Conservation (phyloP, 257 asterid species). For the Marsdenia floribunda region DNA sequence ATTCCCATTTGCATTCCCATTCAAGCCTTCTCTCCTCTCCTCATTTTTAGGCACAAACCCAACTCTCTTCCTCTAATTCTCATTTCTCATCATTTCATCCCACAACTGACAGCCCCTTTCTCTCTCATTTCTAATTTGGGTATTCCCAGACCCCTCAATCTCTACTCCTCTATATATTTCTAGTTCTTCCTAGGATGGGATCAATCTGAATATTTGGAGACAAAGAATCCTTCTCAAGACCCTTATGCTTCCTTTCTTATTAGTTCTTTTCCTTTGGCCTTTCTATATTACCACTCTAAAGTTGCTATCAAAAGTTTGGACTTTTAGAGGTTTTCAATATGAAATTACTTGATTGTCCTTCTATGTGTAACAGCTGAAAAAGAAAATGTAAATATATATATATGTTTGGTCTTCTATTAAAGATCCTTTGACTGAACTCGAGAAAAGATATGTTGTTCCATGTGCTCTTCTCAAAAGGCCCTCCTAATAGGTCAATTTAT, state of each 20-base stretch:
- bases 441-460: not conserved
- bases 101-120: slow-evolving; percentile 29
- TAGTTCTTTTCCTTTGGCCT: not conserved
- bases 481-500: not conserved
- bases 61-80: slow-evolving; percentile 28
- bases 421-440: not conserved
- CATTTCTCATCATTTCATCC: slow-evolving; percentile 32
- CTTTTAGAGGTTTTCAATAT: not conserved
- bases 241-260: slow-evolving; percentile 12
- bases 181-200: slow-evolving; percentile 75
- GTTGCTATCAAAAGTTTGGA: slow-evolving; percentile 17
- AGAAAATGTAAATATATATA: too few relatives aligned
- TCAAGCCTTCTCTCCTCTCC: slow-evolving; percentile 30
- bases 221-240: slow-evolving; percentile 46
- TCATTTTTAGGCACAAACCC: slow-evolving; percentile 28
- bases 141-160: slow-evolving; percentile 48
- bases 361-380: slow-evolving; percentile 5
- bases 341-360: slow-evolving; percentile 15
- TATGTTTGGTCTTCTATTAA: not conserved
- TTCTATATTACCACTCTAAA: not conserved
- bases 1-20: slow-evolving; percentile 27
- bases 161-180: slow-evolving; percentile 55
- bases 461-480: not conserved
- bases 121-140: slow-evolving; percentile 29
- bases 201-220: slow-evolving; percentile 85